Evolutionary conservation across 331 rosid species (phyloP).

Genomic region (Quercus tomentella): DNA sequence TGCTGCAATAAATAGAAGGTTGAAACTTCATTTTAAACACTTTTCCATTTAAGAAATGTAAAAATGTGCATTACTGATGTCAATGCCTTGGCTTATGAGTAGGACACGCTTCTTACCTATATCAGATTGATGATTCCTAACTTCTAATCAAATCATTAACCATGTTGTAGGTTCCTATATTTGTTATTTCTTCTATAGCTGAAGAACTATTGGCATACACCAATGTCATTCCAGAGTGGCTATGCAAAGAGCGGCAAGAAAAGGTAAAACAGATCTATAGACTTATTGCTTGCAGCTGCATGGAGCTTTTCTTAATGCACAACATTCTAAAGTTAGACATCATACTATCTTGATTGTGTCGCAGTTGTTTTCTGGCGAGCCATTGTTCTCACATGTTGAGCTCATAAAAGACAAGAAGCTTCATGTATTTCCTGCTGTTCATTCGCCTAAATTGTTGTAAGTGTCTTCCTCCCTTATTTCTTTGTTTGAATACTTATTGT

Average conservation of each 20-base stretch:
- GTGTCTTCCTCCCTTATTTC: constrained; percentile 10
- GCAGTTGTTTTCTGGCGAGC: constrained; percentile 83
- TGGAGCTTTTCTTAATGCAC: not conserved
- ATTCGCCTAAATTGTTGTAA: constrained; percentile 69
- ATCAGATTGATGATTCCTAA: not conserved
- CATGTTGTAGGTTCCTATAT: constrained; percentile 75
- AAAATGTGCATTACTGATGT: not conserved
- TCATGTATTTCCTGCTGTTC: constrained; percentile 64
- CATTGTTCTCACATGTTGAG: constrained; percentile 52
- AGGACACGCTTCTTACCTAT: not conserved
- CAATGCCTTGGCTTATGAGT: not conserved
- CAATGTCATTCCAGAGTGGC: constrained; percentile 85
- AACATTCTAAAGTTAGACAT: not conserved
- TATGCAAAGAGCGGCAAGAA: constrained; percentile 69
- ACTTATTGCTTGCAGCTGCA: constrained; percentile 17
- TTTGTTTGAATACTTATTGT: not conserved
- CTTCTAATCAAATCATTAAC: not conserved
- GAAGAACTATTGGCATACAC: constrained; percentile 74
- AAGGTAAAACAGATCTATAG: constrained; percentile 35
- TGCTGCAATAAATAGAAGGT: not conserved
- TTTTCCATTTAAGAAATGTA: not conserved
- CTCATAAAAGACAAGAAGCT: constrained; percentile 63
- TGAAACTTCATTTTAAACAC: not conserved
- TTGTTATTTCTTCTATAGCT: constrained; percentile 73
- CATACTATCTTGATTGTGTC: constrained; percentile 17